These are phyloP conservation scores for Phytopythium cucurbitacearum DNA, from an alignment of 352 stramenopile genomes.

Conservation along the genomic window DNA sequence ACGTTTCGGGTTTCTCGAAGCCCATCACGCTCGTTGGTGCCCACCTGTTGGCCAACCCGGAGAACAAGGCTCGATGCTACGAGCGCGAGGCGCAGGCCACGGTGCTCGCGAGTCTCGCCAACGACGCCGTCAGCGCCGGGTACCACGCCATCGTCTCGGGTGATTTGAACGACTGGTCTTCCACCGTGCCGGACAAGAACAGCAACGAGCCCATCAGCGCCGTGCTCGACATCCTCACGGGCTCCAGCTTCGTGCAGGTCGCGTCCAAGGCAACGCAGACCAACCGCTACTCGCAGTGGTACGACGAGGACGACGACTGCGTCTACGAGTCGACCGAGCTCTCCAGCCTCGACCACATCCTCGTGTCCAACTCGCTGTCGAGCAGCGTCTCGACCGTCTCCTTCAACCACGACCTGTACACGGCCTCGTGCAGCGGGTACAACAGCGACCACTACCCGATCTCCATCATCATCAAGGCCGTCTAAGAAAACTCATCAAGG, in stretches of 20 bases:
- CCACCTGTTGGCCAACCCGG: constrained; percentile 57
- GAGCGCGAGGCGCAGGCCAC: constrained; percentile 62
- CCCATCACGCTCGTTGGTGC: constrained; percentile 59
- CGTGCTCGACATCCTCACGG: constrained; percentile 42
- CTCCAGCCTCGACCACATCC: constrained; percentile 57
- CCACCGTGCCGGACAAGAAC: constrained; percentile 50
- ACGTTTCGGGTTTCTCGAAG: constrained; percentile 57
- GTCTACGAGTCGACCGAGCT: constrained; percentile 42
- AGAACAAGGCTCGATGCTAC: constrained; percentile 48
- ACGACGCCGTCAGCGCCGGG: constrained; percentile 28
- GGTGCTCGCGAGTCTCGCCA: constrained; percentile 39
- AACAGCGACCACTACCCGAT: constrained; percentile 63
- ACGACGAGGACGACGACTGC: constrained; percentile 56
- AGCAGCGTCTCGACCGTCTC: constrained; percentile 28
- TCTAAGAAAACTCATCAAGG: constrained; percentile 3
- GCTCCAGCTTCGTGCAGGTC: constrained; percentile 39
- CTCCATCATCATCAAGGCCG: constrained; percentile 22
- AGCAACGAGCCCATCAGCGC: constrained; percentile 52
- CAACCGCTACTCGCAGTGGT: constrained; percentile 59
- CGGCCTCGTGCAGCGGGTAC: constrained; percentile 39
- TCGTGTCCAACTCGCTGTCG: constrained; percentile 48
- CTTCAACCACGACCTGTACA: constrained; percentile 54
- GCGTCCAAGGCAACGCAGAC: constrained; percentile 29
- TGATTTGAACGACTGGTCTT: constrained; percentile 68
- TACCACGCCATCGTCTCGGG: constrained; percentile 64